phyloP scores from a whole-genome alignment of 2,329 filamentous ascomycete genomes.

The Fusarium brachygibbosum region DNA sequence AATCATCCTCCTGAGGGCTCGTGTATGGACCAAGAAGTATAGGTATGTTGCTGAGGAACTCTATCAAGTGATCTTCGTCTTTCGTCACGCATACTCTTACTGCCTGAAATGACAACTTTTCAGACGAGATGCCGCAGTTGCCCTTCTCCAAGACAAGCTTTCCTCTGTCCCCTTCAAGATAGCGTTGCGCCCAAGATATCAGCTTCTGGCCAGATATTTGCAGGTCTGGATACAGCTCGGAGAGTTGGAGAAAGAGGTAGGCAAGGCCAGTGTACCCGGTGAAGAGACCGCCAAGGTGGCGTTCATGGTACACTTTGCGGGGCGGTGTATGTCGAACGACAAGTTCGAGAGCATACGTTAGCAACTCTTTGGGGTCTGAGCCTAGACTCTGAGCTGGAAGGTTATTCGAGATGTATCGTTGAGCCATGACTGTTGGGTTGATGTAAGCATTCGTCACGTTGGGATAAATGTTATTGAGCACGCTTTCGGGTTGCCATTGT shows the following conservation, averaged over 20 bases:
- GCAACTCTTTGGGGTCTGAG: conserved; percentile 48
- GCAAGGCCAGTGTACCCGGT: conserved; percentile 68
- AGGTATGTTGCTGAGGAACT: conserved; percentile 58
- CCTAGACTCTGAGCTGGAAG: conserved; percentile 50
- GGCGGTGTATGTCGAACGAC: conserved; percentile 56
- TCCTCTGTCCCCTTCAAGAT: conserved; percentile 59
- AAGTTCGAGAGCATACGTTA: conserved; percentile 54
- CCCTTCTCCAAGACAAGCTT: conserved; percentile 55
- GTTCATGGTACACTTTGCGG: conserved; percentile 51
- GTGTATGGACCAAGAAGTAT: conserved; percentile 50
- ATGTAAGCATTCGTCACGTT: conserved; percentile 11
- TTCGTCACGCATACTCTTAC: conserved; percentile 60
- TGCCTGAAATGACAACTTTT: conserved; percentile 62
- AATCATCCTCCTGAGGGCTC: conserved; percentile 54
- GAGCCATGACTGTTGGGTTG: conserved; percentile 40
- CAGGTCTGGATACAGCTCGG: conserved; percentile 59
- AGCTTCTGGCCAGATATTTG: conserved; percentile 58
- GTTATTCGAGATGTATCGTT: conserved; percentile 54
- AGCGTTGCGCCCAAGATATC: conserved; percentile 62
- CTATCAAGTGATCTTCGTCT: conserved; percentile 55
- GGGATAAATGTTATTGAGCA: conserved; percentile 4
- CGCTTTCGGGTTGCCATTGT: conserved; percentile 14
- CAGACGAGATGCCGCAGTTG: conserved; percentile 65
- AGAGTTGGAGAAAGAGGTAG: conserved; percentile 67
- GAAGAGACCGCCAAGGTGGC: conserved; percentile 62